phyloP scores from a whole-genome alignment of 73 alveolate genomes.

The Paramecium sonneborni region DNA sequence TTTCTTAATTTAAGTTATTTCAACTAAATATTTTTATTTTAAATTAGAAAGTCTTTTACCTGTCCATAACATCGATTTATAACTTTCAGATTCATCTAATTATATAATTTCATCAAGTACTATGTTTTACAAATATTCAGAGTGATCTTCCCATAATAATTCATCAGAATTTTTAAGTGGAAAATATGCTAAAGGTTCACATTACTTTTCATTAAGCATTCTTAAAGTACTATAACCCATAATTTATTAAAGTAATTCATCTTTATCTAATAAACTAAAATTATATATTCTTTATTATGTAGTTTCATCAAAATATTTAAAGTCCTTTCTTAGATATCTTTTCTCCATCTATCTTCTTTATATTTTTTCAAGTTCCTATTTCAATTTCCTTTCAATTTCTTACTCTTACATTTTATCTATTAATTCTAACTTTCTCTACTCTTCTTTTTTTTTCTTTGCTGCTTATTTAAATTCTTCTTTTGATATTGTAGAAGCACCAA shows the following conservation, averaged over 20 bases:
- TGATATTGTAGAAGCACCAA: conserved; percentile 4
- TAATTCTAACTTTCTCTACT: not conserved
- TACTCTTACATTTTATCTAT: not conserved
- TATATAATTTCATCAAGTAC: not conserved
- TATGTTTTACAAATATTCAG: not conserved
- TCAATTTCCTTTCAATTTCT: not conserved
- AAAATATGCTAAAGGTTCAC: not conserved
- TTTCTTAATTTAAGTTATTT: not conserved
- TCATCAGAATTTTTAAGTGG: conserved; percentile 37
- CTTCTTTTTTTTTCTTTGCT: not conserved
- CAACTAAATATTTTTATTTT: not conserved
- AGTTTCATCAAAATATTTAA: not conserved
- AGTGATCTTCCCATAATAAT: conserved; percentile 43
- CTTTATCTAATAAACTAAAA: not conserved
- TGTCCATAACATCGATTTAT: conserved; percentile 13
- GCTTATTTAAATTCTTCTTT: conserved; percentile 16
- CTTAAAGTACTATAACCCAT: not conserved
- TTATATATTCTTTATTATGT: not conserved
- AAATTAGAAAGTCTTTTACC: not conserved
- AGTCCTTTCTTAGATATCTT: not conserved
- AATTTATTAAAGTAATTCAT: not conserved
- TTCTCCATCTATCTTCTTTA: not conserved
- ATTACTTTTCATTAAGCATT: conserved; percentile 35
- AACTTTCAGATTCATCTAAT: not conserved
- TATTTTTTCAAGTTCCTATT: not conserved